Base-by-base conservation (phyloP, 2,329 filamentous ascomycete species). In the Fusarium torulosum region DNA sequence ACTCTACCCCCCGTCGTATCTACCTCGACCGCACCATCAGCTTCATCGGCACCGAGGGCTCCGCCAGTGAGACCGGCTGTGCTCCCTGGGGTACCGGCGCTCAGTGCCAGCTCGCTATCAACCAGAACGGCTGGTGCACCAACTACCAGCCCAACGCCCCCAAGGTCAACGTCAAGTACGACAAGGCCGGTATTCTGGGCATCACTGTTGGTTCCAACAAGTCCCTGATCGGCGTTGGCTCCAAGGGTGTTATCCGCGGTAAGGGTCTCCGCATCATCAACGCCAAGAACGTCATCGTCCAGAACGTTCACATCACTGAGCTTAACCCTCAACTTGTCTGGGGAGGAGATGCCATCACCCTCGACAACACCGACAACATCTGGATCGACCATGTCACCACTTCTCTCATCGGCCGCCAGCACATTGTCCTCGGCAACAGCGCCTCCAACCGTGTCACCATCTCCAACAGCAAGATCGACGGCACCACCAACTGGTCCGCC, bases 401-500 rank as follows among this genome's bases (percentile, higher is more conserved):
- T 49, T 85, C 85, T 51, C 81, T 84, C 43, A 85, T 88, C 67
- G 85, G 85, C 53, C 85, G 87, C 43, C 86, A 89, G 76, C 84
- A 88, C 79, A 84, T 88, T 49, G 87, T 89, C 49, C 81, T 86
- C 49, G 87, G 87, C 61, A 84, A 81, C 73, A 72, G 75, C 4
- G 82, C 85, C 50, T 83, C 81, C 70, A 82, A 81, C 74, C 84
- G 84, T 43, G 84, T 89, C 20, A 87, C 86, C 27, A 83, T 90
- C 74, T 86, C 86, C 69, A 88, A 89, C 82, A 81, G 74, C 77
- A 84, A 86, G 72, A 84, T 90, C 69, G 83, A 90, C 71, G 87
- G 87, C 44, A 73, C 74, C 23, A 82, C 82, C 33, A 74, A 77
- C 19, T 89, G 81, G 79, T 88, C 85, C 13, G 83, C 87, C 6